Percentiles rank a stretch among this genome's conserved stretches.
Evolutionary conservation across 2,329 filamentous ascomycete species (phyloP).

Genomic region (Fusarium zealandicum): DNA sequence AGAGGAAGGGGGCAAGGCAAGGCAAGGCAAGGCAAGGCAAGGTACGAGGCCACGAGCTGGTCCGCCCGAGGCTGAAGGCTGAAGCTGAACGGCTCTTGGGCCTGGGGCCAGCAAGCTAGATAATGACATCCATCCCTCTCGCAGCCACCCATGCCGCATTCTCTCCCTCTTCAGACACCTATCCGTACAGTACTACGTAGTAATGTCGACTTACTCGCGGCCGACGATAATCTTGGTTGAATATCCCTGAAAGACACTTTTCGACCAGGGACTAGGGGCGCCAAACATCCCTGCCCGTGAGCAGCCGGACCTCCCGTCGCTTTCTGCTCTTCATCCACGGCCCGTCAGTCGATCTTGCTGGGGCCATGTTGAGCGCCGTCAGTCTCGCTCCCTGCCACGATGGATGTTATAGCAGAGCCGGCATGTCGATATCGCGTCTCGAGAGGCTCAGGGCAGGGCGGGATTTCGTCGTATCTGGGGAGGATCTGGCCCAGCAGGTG

Average conservation of each 20-base stretch:
- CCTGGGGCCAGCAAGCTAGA: conserved; percentile 29
- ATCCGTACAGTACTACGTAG: too few species aligned
- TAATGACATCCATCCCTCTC: conserved; percentile 17
- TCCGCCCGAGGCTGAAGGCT: conserved; percentile 33
- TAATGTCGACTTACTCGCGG: conserved; percentile 25
- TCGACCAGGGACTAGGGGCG: conserved; percentile 24
- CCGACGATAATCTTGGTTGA: conserved; percentile 29
- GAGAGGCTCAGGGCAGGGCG: conserved; percentile 20
- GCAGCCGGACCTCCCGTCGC: conserved; percentile 37
- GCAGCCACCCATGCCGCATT: conserved; percentile 20
- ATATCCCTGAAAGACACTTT: conserved; percentile 25
- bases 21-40: neutral
- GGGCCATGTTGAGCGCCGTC: conserved; percentile 19
- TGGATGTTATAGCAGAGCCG: conserved; percentile 21
- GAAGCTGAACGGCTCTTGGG: conserved; percentile 24
- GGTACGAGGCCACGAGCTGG: conserved; percentile 21
- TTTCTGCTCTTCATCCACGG: conserved; percentile 27
- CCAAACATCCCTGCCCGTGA: conserved; percentile 30
- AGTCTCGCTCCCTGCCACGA: conserved; percentile 17
- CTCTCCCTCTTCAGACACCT: conserved; percentile 17
- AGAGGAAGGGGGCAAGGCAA: conserved; percentile 2
- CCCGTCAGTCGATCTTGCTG: conserved; percentile 40
- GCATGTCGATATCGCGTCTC: conserved; percentile 33
- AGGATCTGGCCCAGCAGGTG: conserved; percentile 41
- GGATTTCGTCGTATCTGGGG: conserved; percentile 37